Percentiles rank a stretch among this genome's conserved stretches.
These are phyloP conservation scores for Mycena latifolia DNA, from an alignment of 768 basidiomycete species.

Conservation along the genomic window DNA sequence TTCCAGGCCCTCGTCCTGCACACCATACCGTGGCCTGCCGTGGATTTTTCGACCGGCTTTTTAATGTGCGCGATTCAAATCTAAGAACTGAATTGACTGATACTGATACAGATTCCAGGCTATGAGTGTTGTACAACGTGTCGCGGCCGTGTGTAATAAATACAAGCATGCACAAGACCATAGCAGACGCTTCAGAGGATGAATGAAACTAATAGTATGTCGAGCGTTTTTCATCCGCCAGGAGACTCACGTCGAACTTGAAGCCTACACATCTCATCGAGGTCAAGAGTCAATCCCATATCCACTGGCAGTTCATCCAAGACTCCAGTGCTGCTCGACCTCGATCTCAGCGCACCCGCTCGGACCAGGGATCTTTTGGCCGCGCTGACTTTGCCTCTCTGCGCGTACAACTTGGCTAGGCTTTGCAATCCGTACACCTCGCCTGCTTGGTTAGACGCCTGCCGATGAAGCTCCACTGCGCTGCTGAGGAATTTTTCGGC, in stretches of 20 bases:
- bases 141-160: background rate
- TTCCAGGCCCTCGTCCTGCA: too few species aligned
- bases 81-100: background rate
- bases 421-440: slow-evolving; percentile 23
- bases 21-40: too few species aligned
- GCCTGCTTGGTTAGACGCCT: slow-evolving; percentile 27
- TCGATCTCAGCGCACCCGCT: slow-evolving; percentile 14
- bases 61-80: background rate
- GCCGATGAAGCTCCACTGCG: slow-evolving; percentile 27
- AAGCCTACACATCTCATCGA: slow-evolving; percentile 10
- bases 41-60: too few species aligned
- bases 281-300: background rate
- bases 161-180: background rate
- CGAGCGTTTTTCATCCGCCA: too few species aligned
- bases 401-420: slow-evolving; percentile 24
- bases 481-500: slow-evolving; percentile 27
- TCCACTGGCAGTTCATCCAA: slow-evolving; percentile 1
- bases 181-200: too few species aligned
- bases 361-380: background rate
- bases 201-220: too few species aligned
- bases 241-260: slow-evolving; percentile 3
- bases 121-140: background rate
- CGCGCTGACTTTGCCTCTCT: background rate
- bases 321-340: slow-evolving; percentile 4
- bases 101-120: background rate